Evolutionary conservation across 106 monocot species (phyloP).

Genomic region (Agapanthus africanus): DNA sequence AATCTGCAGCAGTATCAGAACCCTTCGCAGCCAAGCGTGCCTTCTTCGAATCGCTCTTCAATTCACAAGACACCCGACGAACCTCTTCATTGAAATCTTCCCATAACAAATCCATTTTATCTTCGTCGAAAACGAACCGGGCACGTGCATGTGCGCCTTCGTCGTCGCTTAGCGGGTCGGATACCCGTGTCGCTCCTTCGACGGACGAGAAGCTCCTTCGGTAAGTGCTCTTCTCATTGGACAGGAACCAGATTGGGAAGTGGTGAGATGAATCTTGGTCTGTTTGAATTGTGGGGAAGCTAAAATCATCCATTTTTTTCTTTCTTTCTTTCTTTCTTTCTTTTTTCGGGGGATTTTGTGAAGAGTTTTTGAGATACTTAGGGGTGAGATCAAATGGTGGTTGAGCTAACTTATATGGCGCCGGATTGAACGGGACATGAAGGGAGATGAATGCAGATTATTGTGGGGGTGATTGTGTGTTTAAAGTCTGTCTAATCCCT

Average conservation of each 20-base stretch:
- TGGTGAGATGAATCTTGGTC: background rate
- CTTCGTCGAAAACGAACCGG: constrained; percentile 2
- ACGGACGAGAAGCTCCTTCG: background rate
- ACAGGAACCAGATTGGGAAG: background rate
- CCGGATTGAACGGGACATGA: background rate
- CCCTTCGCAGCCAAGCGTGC: background rate
- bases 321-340: background rate
- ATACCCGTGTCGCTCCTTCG: background rate
- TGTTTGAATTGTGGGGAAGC: background rate
- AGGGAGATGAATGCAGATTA: background rate
- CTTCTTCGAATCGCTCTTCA: constrained; percentile 3
- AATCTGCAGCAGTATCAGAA: background rate
- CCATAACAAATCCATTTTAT: constrained; percentile 54
- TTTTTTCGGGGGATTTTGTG: background rate
- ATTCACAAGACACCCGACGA: background rate
- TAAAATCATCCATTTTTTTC: background rate
- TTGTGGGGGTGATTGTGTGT: background rate
- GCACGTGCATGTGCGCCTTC: background rate
- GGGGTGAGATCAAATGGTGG: background rate
- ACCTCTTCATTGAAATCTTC: constrained; percentile 51
- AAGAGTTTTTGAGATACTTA: background rate
- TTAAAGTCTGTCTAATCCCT: background rate
- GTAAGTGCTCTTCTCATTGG: no score
- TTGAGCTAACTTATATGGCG: background rate
- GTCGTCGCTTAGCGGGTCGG: background rate